phyloP scores from a whole-genome alignment of 1,284 basidiomycete species.

The Dichomitus squalens region DNA sequence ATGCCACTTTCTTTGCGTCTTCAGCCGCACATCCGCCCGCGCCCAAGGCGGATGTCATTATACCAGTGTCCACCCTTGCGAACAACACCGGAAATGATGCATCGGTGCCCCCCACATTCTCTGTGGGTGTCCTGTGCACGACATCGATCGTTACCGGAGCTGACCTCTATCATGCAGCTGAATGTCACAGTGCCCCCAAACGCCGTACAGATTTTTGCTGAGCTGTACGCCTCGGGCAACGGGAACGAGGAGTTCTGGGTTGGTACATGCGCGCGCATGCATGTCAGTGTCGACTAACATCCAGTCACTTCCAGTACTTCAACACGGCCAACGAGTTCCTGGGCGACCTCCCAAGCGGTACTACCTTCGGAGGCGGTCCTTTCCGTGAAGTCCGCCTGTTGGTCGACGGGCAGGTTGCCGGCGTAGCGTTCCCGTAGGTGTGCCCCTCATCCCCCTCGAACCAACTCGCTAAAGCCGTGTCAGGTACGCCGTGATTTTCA shows the following conservation, averaged over 20 bases:
- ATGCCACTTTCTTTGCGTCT: conserved; percentile 72
- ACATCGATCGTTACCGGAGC: not conserved
- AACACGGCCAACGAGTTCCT: conserved; percentile 68
- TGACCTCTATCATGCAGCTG: conserved; percentile 40
- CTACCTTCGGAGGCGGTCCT: conserved; percentile 62
- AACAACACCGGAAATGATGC: conserved; percentile 68
- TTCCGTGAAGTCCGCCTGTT: conserved; percentile 80
- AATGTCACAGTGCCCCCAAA: conserved; percentile 72
- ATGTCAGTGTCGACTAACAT: not conserved
- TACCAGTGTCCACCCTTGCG: conserved; percentile 66
- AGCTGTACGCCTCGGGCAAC: conserved; percentile 75
- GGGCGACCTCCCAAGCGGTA: conserved; percentile 52
- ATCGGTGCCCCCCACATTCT: conserved; percentile 73
- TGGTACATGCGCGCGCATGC: conserved; percentile 10
- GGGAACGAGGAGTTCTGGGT: conserved; percentile 81
- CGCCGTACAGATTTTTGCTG: conserved; percentile 68
- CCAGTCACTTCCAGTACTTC: conserved; percentile 55
- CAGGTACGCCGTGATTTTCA: conserved; percentile 71
- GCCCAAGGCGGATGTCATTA: conserved; percentile 60
- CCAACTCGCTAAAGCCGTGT: not conserved
- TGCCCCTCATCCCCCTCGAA: not conserved
- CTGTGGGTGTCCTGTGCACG: conserved; percentile 42
- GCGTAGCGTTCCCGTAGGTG: conserved; percentile 68
- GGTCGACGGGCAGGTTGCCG: conserved; percentile 76
- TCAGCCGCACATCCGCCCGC: conserved; percentile 57